phyloP scores from a whole-genome alignment of 257 asterid species.

The Gentiana straminea region DNA sequence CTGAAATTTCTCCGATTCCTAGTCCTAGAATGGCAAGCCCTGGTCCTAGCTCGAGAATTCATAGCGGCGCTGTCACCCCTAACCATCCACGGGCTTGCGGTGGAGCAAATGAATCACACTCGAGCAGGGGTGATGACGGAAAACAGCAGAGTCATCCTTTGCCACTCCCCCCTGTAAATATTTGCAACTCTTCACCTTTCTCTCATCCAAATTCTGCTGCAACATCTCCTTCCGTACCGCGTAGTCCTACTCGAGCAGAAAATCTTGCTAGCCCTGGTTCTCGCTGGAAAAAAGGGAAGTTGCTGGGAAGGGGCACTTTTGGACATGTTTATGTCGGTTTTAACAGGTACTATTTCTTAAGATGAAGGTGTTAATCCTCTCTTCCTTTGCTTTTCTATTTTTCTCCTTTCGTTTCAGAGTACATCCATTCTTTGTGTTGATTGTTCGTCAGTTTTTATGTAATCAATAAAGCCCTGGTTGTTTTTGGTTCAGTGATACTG shows the following conservation, averaged over 20 bases:
- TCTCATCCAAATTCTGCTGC: constrained; percentile 85
- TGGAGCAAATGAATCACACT: constrained; percentile 52
- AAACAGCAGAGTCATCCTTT: constrained; percentile 73
- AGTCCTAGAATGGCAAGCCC: constrained; percentile 96
- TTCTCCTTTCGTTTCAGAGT: too few species aligned
- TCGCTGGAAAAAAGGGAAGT: constrained; percentile 93
- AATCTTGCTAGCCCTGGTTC: constrained; percentile 77
- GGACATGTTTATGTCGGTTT: constrained; percentile 68
- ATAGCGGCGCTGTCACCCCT: constrained; percentile 97
- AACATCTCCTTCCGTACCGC: constrained; percentile 84
- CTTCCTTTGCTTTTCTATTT: too few species aligned
- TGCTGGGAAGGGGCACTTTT: constrained; percentile 47
- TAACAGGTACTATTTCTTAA: constrained; percentile 39
- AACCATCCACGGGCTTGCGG: constrained; percentile 91
- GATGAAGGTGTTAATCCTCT: too few species aligned
- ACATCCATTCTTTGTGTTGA: too few species aligned
- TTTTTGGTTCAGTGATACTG: constrained; percentile 60
- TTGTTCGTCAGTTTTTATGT: too few species aligned
- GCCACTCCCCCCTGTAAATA: constrained; percentile 74
- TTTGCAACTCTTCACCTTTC: constrained; percentile 52
- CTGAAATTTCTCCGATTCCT: constrained; percentile 84
- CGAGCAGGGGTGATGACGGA: constrained; percentile 74
- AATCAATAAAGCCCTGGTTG: too few species aligned
- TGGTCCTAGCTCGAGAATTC: constrained; percentile 94
- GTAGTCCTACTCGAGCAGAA: constrained; percentile 94